phyloP scores from a whole-genome alignment of 139 green algal genomes.

The Microglena sp. region DNA sequence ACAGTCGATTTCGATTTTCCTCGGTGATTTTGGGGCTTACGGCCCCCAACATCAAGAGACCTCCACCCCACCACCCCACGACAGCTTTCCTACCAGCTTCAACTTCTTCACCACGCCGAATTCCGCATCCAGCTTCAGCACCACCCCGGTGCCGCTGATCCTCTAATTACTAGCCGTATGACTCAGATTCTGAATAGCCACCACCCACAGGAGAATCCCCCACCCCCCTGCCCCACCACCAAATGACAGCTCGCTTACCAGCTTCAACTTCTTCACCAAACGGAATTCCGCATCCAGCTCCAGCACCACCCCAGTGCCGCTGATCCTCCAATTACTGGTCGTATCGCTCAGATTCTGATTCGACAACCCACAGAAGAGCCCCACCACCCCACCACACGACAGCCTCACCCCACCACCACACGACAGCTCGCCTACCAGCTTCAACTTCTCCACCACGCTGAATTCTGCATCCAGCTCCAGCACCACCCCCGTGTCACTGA shows the following conservation, averaged over 20 bases:
- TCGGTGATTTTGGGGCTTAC: too few species aligned
- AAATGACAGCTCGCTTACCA: too few species aligned
- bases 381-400: too few species aligned
- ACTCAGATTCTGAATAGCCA: constrained; percentile 43
- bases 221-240: too few species aligned
- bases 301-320: constrained; percentile 84
- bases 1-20: too few species aligned
- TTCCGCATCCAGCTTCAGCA: constrained; percentile 54
- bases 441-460: constrained; percentile 85
- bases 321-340: constrained; percentile 64
- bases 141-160: constrained; percentile 81
- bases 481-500: constrained; percentile 87
- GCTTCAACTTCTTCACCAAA: constrained; percentile 74
- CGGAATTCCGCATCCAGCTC: constrained; percentile 57
- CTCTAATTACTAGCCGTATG: constrained; percentile 49
- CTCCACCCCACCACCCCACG: too few species aligned
- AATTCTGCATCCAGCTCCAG: constrained; percentile 65
- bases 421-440: too few species aligned
- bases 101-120: constrained; percentile 80
- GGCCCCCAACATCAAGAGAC: neutral
- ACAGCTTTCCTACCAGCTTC: constrained; percentile 76
- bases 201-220: too few species aligned
- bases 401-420: too few species aligned
- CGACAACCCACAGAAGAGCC: too few species aligned
- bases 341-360: constrained; percentile 40